Conservation (phyloP, 768 basidiomycete genomes). For the Hemileccinum rubropunctum region DNA sequence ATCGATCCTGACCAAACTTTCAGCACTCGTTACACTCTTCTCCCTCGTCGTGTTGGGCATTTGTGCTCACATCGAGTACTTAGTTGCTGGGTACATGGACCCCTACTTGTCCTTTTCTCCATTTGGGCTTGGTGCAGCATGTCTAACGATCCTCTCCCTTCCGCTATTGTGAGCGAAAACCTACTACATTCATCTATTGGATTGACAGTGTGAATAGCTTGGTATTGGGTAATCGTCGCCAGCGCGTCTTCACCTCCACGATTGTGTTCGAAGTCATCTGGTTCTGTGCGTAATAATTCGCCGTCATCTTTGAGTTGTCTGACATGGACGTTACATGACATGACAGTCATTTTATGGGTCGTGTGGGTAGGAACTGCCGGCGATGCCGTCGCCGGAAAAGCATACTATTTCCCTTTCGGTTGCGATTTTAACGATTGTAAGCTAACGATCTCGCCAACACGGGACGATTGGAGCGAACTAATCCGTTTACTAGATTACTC, state of each 20-base stretch:
- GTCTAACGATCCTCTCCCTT: conserved; percentile 21
- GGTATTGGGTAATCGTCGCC: conserved; percentile 7
- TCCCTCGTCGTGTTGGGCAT: conserved; percentile 22
- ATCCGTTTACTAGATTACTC: conserved; percentile 8
- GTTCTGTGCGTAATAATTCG: conserved; percentile 19
- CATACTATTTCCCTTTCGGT: conserved; percentile 16
- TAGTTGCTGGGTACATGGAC: conserved; percentile 5
- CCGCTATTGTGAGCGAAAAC: conserved; percentile 21
- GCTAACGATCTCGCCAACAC: background rate
- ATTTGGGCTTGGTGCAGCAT: conserved; percentile 13
- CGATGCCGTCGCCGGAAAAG: conserved; percentile 6
- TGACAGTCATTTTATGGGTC: conserved; percentile 21
- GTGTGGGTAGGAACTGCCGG: conserved; percentile 20
- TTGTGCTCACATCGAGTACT: conserved; percentile 16
- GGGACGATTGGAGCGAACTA: background rate
- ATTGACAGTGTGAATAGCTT: conserved; percentile 12
- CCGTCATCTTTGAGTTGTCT: background rate
- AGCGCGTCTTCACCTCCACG: conserved; percentile 18
- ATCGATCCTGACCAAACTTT: background rate
- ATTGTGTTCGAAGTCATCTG: conserved; percentile 26
- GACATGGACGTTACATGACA: background rate
- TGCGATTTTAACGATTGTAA: conserved; percentile 12
- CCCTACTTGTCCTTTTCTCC: conserved; percentile 9
- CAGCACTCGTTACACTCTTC: conserved; percentile 15
- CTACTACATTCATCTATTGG: background rate